phyloP scores from a whole-genome alignment of 192 early-diverging fungal species.

The Podila clonocystis region DNA sequence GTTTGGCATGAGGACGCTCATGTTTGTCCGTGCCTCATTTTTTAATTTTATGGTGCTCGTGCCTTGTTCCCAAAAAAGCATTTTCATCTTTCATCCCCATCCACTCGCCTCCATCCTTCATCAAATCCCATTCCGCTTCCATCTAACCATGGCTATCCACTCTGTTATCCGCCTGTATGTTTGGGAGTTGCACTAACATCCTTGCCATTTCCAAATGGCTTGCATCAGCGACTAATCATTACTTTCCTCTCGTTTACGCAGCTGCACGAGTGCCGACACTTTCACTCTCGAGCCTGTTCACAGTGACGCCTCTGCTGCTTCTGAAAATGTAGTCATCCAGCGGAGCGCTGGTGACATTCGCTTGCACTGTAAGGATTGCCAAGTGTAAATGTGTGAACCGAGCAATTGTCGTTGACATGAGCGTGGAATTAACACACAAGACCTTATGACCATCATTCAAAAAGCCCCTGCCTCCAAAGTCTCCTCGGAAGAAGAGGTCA shows the following conservation, averaged over 20 bases:
- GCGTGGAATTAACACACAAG: neutral
- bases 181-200: neutral
- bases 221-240: neutral
- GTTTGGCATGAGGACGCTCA: neutral
- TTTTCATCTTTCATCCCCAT: neutral
- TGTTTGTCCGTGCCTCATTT: neutral
- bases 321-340: conserved; percentile 69
- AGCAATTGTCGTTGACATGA: neutral
- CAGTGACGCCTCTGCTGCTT: conserved; percentile 53
- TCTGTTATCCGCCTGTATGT: conserved; percentile 4
- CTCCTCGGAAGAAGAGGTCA: conserved; percentile 62
- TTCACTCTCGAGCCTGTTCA: conserved; percentile 68
- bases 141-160: neutral
- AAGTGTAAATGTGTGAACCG: neutral
- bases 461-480: conserved; percentile 48
- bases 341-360: conserved; percentile 57
- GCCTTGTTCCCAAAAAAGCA: neutral
- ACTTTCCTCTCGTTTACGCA: conserved; percentile 4
- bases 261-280: conserved; percentile 64
- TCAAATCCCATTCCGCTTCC: neutral
- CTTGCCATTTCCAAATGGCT: neutral
- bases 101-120: no score
- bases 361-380: conserved; percentile 59
- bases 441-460: neutral
- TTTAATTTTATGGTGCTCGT: neutral